Percentiles rank a stretch among this genome's conserved stretches.
Evolutionary conservation across 352 stramenopile genomes (phyloP).

Genomic region (Paralagenidium karlingii): DNA sequence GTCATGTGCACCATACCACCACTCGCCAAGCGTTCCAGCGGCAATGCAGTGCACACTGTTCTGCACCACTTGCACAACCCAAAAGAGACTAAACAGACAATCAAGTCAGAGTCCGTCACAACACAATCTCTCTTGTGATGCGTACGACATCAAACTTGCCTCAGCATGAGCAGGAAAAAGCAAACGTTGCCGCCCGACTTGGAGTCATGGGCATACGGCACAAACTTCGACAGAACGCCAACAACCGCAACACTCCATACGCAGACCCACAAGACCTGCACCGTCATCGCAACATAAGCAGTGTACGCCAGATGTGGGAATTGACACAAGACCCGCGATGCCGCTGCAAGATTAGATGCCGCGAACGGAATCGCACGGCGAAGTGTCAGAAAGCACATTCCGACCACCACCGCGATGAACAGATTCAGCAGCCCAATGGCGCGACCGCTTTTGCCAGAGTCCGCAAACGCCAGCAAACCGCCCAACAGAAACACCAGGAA

Average conservation of each 20-base stretch:
- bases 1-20: conserved; percentile 74
- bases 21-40: conserved; percentile 67
- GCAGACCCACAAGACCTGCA: conserved; percentile 54
- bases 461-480: conserved; percentile 39
- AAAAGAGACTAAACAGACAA: conserved; percentile 40
- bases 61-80: conserved; percentile 74
- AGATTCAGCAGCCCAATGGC: conserved; percentile 75
- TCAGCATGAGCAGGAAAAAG: conserved; percentile 81
- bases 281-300: conserved; percentile 48
- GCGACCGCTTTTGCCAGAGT: conserved; percentile 60
- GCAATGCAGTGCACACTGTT: conserved; percentile 81
- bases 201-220: conserved; percentile 30
- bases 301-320: conserved; percentile 60
- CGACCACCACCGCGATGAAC: conserved; percentile 49
- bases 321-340: conserved; percentile 52
- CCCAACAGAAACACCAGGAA: conserved; percentile 38
- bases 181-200: conserved; percentile 51
- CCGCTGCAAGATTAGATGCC: conserved; percentile 57
- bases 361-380: conserved; percentile 67
- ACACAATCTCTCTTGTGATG: too few species aligned
- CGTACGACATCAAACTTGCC: conserved; percentile 12
- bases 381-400: conserved; percentile 51
- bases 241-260: conserved; percentile 69
- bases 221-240: conserved; percentile 48
- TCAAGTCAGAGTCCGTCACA: not conserved